These are phyloP conservation scores for Aspergillus sp. DNA, from an alignment of 2,329 filamentous ascomycete genomes.

Conservation along the genomic window DNA sequence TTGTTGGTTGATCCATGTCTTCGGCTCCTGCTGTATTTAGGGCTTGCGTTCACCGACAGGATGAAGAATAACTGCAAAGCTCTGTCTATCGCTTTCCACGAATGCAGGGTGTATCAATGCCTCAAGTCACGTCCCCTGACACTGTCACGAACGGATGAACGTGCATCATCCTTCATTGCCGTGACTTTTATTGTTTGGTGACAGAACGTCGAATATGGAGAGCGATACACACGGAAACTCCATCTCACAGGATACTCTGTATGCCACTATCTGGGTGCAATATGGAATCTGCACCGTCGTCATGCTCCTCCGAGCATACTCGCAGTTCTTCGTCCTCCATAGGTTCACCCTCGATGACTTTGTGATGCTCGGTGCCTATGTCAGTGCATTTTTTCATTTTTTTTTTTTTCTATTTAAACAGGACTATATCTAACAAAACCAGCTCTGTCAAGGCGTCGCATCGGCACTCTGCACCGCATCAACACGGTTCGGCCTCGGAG, in stretches of 20 bases:
- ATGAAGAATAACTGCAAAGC: too few species aligned
- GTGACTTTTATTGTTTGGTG: too few species aligned
- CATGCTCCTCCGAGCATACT: conserved; percentile 4
- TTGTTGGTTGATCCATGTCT: too few species aligned
- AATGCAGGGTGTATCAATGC: too few species aligned
- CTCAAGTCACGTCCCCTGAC: too few species aligned
- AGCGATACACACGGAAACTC: not conserved
- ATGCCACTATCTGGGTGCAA: conserved; percentile 5
- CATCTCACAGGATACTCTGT: not conserved
- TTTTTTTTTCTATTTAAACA: too few species aligned
- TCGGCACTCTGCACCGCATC: not conserved
- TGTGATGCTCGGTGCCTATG: conserved; percentile 8
- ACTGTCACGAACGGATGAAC: not conserved
- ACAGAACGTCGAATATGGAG: too few species aligned
- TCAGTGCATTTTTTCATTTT: not conserved
- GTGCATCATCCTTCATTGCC: too few species aligned
- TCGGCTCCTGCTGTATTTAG: too few species aligned
- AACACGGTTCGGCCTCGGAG: not conserved
- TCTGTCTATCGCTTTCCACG: too few species aligned
- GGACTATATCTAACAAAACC: not conserved
- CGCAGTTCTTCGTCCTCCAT: not conserved
- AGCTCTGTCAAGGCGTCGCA: conserved; percentile 3
- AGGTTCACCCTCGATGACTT: not conserved
- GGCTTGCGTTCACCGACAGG: too few species aligned
- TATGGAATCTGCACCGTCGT: conserved; percentile 3